Conservation (phyloP, 2,329 filamentous ascomycete genomes). For the Aureobasidium sp. region DNA sequence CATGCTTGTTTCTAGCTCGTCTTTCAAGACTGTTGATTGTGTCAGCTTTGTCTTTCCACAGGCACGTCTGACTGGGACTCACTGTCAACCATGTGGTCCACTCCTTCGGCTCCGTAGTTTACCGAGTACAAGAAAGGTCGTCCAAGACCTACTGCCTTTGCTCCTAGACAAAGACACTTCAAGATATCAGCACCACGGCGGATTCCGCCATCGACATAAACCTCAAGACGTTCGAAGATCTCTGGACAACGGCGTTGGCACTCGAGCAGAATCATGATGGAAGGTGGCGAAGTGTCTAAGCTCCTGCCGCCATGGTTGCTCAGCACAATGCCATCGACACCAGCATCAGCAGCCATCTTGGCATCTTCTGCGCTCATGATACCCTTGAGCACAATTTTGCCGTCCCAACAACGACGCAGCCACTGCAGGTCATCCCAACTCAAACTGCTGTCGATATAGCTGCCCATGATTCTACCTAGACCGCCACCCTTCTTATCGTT, state of each 20-base stretch:
- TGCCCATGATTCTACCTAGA: slow-evolving; percentile 49
- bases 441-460: slow-evolving; percentile 51
- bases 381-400: slow-evolving; percentile 40
- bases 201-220: slow-evolving; percentile 59
- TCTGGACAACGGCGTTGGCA: slow-evolving; percentile 54
- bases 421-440: slow-evolving; percentile 43
- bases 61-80: neutral
- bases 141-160: slow-evolving; percentile 55
- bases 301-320: slow-evolving; percentile 49
- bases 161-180: slow-evolving; percentile 59
- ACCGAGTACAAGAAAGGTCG: slow-evolving; percentile 54
- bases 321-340: slow-evolving; percentile 41
- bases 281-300: slow-evolving; percentile 45
- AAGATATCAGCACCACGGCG: slow-evolving; percentile 60
- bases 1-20: slow-evolving; percentile 60
- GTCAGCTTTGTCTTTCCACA: neutral
- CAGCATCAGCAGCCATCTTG: slow-evolving; percentile 34
- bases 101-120: slow-evolving; percentile 51
- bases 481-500: slow-evolving; percentile 51
- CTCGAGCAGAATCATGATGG: slow-evolving; percentile 55
- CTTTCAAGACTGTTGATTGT: slow-evolving; percentile 31
- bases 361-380: slow-evolving; percentile 37
- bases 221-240: slow-evolving; percentile 53
- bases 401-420: slow-evolving; percentile 34
- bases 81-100: slow-evolving; percentile 31